Evolutionary conservation across 2,329 filamentous ascomycete species (phyloP).

Genomic region (Colletotrichum godetiae): DNA sequence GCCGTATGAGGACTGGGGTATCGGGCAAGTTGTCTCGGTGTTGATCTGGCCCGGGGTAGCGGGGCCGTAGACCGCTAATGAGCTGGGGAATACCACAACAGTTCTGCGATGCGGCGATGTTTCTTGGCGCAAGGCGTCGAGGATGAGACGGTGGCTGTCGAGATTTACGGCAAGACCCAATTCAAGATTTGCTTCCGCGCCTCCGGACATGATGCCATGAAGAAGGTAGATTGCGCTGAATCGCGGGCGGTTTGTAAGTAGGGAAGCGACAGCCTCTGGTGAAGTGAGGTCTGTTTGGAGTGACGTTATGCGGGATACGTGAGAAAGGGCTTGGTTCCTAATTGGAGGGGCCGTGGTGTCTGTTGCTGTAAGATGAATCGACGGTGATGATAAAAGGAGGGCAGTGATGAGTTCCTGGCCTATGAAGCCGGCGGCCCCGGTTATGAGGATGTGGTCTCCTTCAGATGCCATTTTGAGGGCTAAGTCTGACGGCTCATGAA

Average conservation of each 20-base stretch:
- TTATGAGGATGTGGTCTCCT: slow-evolving; percentile 64
- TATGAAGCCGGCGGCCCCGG: slow-evolving; percentile 73
- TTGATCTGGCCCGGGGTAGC: slow-evolving; percentile 47
- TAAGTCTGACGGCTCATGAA: not conserved
- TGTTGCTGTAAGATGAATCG: slow-evolving; percentile 62
- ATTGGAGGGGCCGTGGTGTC: slow-evolving; percentile 66
- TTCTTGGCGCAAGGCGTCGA: slow-evolving; percentile 59
- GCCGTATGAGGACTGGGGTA: slow-evolving; percentile 69
- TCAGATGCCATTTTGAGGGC: not conserved
- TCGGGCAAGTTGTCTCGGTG: slow-evolving; percentile 55
- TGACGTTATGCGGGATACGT: slow-evolving; percentile 38
- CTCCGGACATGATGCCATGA: slow-evolving; percentile 73
- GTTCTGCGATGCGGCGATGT: slow-evolving; percentile 54
- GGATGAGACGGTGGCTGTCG: slow-evolving; percentile 63
- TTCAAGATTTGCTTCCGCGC: slow-evolving; percentile 69
- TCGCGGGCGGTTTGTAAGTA: slow-evolving; percentile 41
- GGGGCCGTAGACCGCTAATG: slow-evolving; percentile 69
- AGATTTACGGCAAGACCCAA: slow-evolving; percentile 67
- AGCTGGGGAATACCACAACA: slow-evolving; percentile 68
- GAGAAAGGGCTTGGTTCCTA: slow-evolving; percentile 48
- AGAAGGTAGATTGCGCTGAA: slow-evolving; percentile 66
- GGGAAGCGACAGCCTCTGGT: slow-evolving; percentile 40
- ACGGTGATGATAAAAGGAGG: slow-evolving; percentile 56
- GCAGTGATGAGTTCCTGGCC: slow-evolving; percentile 69
- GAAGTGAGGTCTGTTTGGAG: slow-evolving; percentile 49